Conservation (phyloP, 306 rosid species). For the Styphnolobium japonicum region DNA sequence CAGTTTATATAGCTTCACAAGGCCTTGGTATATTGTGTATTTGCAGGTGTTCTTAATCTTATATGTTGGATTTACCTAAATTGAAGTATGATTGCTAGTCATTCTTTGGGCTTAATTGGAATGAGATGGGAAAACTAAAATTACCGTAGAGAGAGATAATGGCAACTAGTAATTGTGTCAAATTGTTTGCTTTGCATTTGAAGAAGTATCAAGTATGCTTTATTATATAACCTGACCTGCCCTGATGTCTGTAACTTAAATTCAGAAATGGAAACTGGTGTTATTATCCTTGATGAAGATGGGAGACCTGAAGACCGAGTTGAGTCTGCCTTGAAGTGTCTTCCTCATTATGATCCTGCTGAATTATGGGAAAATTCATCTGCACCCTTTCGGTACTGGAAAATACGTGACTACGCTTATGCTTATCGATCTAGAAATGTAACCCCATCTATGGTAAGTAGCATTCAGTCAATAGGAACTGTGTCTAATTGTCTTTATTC, state of each 20-base stretch:
- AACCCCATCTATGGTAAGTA: conserved; percentile 72
- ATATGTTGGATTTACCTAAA: background rate
- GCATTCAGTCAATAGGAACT: conserved; percentile 16
- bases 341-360: conserved; percentile 71
- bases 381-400: conserved; percentile 73
- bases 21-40: background rate
- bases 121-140: background rate
- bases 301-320: conserved; percentile 78
- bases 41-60: background rate
- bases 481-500: background rate
- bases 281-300: conserved; percentile 60
- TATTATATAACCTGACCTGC: background rate
- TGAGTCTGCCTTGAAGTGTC: conserved; percentile 70
- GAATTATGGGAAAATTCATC: conserved; percentile 37
- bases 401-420: conserved; percentile 90
- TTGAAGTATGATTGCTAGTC: conserved; percentile 2
- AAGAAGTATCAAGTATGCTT: conserved; percentile 5
- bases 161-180: background rate
- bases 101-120: conserved; percentile 8
- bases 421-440: conserved; percentile 72
- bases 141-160: background rate
- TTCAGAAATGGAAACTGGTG: conserved; percentile 67
- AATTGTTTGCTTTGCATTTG: conserved; percentile 18
- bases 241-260: conserved; percentile 23
- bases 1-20: background rate